Evolutionary conservation across 441 rosid genomes (phyloP), one percentile per base, ranked within the genome.

Genomic region (Pelargonium citronellum): DNA sequence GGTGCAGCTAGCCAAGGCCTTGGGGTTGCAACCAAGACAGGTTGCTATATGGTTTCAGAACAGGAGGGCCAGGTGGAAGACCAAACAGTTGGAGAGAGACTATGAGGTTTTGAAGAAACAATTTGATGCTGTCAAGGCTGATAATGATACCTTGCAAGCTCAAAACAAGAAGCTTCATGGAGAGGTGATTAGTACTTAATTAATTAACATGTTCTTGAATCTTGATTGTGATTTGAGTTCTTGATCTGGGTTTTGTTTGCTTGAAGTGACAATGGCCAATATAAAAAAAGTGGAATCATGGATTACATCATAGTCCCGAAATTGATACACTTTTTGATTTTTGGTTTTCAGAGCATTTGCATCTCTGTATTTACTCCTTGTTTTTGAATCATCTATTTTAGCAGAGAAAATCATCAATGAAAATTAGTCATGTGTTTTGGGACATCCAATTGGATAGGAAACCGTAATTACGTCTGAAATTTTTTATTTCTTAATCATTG

Each of bases 1-100:
- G 83, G 73, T 88, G 76, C 96, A 89, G 74, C 77, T 94, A 71
- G 98, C 98, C 55, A 87, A 87, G 79, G 90, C 92, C 58, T 74
- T 94, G 58, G 95, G 96, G 19, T 64, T 94, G 76, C 97, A 90
- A 77, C 97, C 98, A 0, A 85, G 96, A 39, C 98, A 94, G 76
- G 79, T 94, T 0, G 96, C 98, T 44, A 94, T 94, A 9, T 94
- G 98, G 98, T 94, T 94, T 77, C 98, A 94, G 73, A 94, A 94
- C 79, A 84, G 98, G 74, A 85, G 98, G 75, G 98, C 98, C 51
- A 79, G 97, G 61, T 93, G 98, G 97, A 93, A 93, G 85, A 91
- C 95, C 8, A 93, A 91, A 80, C 97, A 93, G 75, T 77, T 94
- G 71, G 98, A 94, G 83, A 87, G 82, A 75, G 97, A 90, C 69